These are phyloP conservation scores for Polysphondylium violaceum DNA, from an alignment of 78 protist genomes.

Conservation along the genomic window DNA sequence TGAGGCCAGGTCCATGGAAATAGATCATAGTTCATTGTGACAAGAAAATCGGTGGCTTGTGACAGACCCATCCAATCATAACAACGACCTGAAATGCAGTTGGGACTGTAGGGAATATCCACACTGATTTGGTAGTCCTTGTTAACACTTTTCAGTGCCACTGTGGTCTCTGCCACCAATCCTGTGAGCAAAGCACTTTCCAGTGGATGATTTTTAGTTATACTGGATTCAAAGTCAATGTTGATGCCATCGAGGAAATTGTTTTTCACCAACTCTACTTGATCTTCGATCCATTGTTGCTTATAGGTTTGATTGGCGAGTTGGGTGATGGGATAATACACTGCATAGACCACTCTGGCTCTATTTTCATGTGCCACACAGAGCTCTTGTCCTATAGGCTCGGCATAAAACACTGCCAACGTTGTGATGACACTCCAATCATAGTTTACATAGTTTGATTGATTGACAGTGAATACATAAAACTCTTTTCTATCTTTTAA, in stretches of 20 bases:
- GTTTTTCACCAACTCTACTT: slow-evolving; percentile 9
- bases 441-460: not conserved
- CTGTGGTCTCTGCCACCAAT: slow-evolving; percentile 22
- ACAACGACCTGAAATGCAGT: slow-evolving; percentile 55
- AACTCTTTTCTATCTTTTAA: slow-evolving; percentile 15
- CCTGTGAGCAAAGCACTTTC: slow-evolving; percentile 14
- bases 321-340: slow-evolving; percentile 3
- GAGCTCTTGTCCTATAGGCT: slow-evolving; percentile 9
- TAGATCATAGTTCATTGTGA: slow-evolving; percentile 80
- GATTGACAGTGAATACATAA: slow-evolving; percentile 1
- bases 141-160: slow-evolving; percentile 14
- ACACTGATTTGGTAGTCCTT: slow-evolving; percentile 43
- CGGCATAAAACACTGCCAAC: slow-evolving; percentile 7
- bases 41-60: slow-evolving; percentile 65
- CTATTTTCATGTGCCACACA: slow-evolving; percentile 33
- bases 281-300: slow-evolving; percentile 23
- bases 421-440: slow-evolving; percentile 31
- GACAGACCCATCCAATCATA: slow-evolving; percentile 65
- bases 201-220: too few species aligned
- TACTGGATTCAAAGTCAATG: slow-evolving; percentile 60
- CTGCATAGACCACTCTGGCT: slow-evolving; percentile 8
- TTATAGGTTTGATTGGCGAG: slow-evolving; percentile 5
- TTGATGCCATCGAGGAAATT: slow-evolving; percentile 47
- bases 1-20: slow-evolving; percentile 32
- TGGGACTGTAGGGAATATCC: slow-evolving; percentile 77